Conservation (phyloP, 148 eudicot genomes). For the Cornus suecica region DNA sequence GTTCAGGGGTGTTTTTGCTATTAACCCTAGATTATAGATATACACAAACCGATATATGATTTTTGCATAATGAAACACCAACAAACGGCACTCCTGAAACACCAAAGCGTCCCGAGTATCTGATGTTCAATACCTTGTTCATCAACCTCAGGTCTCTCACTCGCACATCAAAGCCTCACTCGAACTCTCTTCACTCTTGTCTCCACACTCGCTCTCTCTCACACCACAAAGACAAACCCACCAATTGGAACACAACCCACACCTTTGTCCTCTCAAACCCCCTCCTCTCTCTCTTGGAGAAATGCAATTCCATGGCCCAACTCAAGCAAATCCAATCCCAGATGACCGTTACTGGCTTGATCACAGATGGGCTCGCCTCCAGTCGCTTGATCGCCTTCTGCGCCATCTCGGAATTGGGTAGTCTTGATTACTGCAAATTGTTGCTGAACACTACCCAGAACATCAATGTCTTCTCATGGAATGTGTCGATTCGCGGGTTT, state of each 20-base stretch:
- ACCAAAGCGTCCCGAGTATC: no score
- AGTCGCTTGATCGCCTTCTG: conserved; percentile 61
- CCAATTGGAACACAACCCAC: conserved; percentile 53
- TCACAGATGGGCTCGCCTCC: conserved; percentile 42
- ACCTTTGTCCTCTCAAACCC: conserved; percentile 47
- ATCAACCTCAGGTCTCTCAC: conserved; percentile 16
- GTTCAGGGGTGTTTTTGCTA: no score
- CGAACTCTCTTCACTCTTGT: conserved; percentile 2
- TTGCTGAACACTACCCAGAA: conserved; percentile 27
- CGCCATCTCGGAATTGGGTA: conserved; percentile 45
- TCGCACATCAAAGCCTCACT: not conserved
- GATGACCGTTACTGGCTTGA: conserved; percentile 43
- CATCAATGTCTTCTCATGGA: conserved; percentile 50
- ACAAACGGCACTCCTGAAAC: no score
- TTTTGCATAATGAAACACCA: no score
- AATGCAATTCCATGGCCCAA: conserved; percentile 43
- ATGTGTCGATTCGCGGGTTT: conserved; percentile 42
- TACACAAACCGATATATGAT: no score
- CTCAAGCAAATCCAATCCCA: conserved; percentile 53
- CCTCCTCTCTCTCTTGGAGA: conserved; percentile 46
- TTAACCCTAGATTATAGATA: no score
- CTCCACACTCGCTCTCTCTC: conserved; percentile 36
- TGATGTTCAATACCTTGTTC: conserved; percentile 25
- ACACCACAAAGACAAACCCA: conserved; percentile 38
- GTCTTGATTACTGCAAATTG: conserved; percentile 32